Conservation (phyloP, 202 grass and related monocot species). For the Carex arenaria region DNA sequence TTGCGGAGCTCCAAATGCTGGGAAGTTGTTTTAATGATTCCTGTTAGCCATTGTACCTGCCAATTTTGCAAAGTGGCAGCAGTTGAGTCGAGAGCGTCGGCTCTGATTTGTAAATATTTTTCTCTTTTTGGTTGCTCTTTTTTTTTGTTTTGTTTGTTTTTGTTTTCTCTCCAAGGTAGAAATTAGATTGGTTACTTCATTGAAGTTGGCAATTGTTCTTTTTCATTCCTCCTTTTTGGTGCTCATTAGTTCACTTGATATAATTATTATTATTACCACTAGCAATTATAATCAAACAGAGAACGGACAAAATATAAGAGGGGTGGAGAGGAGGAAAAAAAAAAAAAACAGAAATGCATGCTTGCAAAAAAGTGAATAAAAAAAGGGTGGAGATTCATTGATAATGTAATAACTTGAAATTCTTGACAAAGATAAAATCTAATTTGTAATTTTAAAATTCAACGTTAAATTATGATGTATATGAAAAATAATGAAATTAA, state of each 20-base stretch:
- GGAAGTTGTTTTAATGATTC: not conserved
- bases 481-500: too few species aligned
- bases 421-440: too few species aligned
- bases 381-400: too few species aligned
- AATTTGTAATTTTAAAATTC: too few species aligned
- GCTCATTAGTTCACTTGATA: not conserved
- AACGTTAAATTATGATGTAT: too few species aligned
- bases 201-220: not conserved
- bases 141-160: not conserved
- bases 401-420: too few species aligned
- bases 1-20: not conserved
- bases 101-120: conserved; percentile 11
- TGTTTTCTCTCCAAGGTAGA: not conserved
- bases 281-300: not conserved
- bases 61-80: conserved; percentile 20
- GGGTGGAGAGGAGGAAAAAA: too few species aligned
- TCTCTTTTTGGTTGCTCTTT: not conserved
- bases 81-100: not conserved
- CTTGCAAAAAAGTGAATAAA: too few species aligned
- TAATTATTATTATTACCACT: not conserved
- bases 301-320: too few species aligned
- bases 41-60: not conserved
- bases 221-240: not conserved
- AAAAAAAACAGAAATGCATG: too few species aligned
- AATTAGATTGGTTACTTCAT: not conserved